These are phyloP conservation scores for Suhomyces wounanorum DNA, from an alignment of 1,139 yeast species.

Conservation along the genomic window DNA sequence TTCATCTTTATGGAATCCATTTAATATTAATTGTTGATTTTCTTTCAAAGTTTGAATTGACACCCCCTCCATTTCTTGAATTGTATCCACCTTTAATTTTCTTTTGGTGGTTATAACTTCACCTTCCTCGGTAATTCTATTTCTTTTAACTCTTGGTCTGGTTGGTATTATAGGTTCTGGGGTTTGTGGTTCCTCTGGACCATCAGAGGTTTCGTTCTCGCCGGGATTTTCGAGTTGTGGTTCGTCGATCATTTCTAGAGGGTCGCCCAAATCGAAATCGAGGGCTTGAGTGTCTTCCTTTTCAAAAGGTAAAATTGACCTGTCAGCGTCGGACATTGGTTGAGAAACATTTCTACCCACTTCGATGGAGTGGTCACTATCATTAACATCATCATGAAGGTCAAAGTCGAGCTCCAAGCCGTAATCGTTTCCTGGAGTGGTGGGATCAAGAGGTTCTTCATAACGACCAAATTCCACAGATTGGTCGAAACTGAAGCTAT, in stretches of 20 bases:
- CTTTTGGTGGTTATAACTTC: constrained; percentile 42
- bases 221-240: constrained; percentile 13
- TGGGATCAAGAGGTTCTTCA: constrained; percentile 22
- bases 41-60: constrained; percentile 37
- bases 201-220: constrained; percentile 18
- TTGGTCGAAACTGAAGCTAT: constrained; percentile 36
- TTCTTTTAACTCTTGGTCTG: constrained; percentile 23
- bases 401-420: constrained; percentile 57
- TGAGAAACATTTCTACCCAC: constrained; percentile 46
- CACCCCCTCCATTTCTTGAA: constrained; percentile 38
- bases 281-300: constrained; percentile 22
- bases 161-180: constrained; percentile 15
- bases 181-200: constrained; percentile 23
- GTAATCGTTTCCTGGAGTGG: constrained; percentile 40
- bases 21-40: constrained; percentile 29
- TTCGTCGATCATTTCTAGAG: constrained; percentile 31
- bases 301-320: constrained; percentile 24
- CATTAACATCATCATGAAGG: constrained; percentile 23
- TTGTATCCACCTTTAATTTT: constrained; percentile 38
- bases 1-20: constrained; percentile 19
- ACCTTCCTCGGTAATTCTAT: constrained; percentile 40
- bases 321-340: constrained; percentile 25
- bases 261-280: constrained; percentile 21
- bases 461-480: constrained; percentile 63
- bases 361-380: constrained; percentile 33